Conservation (phyloP, 352 stramenopile species). For the Phytophthora uliginosa region DNA sequence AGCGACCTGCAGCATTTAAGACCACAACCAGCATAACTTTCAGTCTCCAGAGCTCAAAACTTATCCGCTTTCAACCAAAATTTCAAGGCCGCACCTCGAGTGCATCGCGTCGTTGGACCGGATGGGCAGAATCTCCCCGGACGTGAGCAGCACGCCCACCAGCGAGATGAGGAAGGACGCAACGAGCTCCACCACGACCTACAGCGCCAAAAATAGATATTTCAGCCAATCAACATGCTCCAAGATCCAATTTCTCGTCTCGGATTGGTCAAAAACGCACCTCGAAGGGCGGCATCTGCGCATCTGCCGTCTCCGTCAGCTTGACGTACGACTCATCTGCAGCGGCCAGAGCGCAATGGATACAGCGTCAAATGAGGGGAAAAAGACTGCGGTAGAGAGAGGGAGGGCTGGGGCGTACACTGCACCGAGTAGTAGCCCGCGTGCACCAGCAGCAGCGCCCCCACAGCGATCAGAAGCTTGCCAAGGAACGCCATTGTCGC, state of each 20-base stretch:
- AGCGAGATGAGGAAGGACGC: slow-evolving; percentile 76
- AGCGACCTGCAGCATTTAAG: slow-evolving; percentile 56
- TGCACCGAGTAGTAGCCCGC: slow-evolving; percentile 87
- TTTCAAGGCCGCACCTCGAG: slow-evolving; percentile 48
- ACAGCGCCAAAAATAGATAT: slow-evolving; percentile 4
- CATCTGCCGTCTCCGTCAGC: slow-evolving; percentile 77
- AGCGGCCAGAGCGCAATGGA: slow-evolving; percentile 4
- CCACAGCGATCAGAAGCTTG: slow-evolving; percentile 77
- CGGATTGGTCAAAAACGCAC: slow-evolving; percentile 38
- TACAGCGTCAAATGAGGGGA: slow-evolving; percentile 6
- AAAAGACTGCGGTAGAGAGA: slow-evolving; percentile 1
- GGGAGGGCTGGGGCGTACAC: slow-evolving; percentile 50
- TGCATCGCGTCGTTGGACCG: slow-evolving; percentile 77
- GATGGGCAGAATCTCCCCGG: slow-evolving; percentile 79
- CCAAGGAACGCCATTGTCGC: slow-evolving; percentile 60
- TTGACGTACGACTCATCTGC: slow-evolving; percentile 86
- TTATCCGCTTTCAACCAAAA: background rate
- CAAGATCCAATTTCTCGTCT: background rate
- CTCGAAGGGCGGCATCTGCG: slow-evolving; percentile 70
- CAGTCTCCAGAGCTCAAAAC: slow-evolving; percentile 4
- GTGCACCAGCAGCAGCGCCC: slow-evolving; percentile 76
- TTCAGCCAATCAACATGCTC: slow-evolving; percentile 9
- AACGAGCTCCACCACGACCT: slow-evolving; percentile 82
- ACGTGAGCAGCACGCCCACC: slow-evolving; percentile 72
- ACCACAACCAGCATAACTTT: slow-evolving; percentile 10